Conservation (phyloP, 1,139 yeast species). For the Kluyveromyces marxianus region DNA sequence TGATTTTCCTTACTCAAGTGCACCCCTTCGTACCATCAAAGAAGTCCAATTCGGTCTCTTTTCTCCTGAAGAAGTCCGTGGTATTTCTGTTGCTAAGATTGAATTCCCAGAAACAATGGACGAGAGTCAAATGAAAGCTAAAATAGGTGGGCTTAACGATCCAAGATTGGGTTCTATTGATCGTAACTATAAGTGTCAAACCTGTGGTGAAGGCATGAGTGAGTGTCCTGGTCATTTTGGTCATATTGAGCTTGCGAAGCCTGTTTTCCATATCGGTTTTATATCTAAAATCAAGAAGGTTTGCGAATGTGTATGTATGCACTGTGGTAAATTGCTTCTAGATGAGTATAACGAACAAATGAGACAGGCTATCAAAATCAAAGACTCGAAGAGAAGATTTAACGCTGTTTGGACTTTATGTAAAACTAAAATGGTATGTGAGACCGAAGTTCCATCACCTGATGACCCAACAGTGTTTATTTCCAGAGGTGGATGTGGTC, state of each 20-base stretch:
- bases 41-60: conserved; percentile 98
- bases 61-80: conserved; percentile 96
- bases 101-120: conserved; percentile 99
- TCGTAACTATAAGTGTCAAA: conserved; percentile 94
- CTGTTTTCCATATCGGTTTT: conserved; percentile 96
- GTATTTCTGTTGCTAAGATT: conserved; percentile 93
- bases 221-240: conserved; percentile 99
- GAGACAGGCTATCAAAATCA: conserved; percentile 82
- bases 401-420: conserved; percentile 94
- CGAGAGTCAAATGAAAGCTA: conserved; percentile 87
- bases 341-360: conserved; percentile 83
- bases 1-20: conserved; percentile 87
- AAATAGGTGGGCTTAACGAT: conserved; percentile 95
- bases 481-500: conserved; percentile 97
- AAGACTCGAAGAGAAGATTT: conserved; percentile 92
- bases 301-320: conserved; percentile 96
- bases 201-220: conserved; percentile 98
- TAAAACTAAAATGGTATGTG: conserved; percentile 92
- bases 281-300: conserved; percentile 89
- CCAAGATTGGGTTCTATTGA: conserved; percentile 97
- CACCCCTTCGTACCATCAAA: conserved; percentile 91
- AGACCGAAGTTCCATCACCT: conserved; percentile 68
- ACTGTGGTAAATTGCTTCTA: conserved; percentile 87
- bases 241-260: conserved; percentile 95
- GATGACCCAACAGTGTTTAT: conserved; percentile 47